Base-by-base conservation (phyloP, 2,329 filamentous ascomycete species). In the Graphium sp. region DNA sequence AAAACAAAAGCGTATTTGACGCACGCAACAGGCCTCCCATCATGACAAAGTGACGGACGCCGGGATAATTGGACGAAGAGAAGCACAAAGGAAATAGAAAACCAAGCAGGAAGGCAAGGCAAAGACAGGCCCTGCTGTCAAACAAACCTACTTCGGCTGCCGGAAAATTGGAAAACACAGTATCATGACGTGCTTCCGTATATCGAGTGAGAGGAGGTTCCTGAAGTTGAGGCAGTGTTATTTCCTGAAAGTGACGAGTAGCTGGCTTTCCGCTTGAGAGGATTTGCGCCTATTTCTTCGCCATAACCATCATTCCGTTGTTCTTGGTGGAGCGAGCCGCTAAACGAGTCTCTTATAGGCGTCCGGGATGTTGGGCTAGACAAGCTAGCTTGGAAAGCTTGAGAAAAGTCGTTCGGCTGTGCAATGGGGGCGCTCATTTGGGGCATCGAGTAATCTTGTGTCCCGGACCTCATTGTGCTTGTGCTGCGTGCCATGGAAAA, bases 361-460 rank as follows among this genome's bases (percentile, higher is more conserved):
- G 58, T 59, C 34, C 56, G 45, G 9, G 50, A 24, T 9, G 36
- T 46, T 12, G 51, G 47, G 30, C 39, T 46, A 4, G 44, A 38
- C 42, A 59, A 46, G 40, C 44, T 53, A 6, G 52, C 52, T 22
- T 61, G 55, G 33, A 63, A 53, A 5, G 58, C 55, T 32, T 60
- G 56, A 3, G 54, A 51, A 37, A 68, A 69, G 30, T 70, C 65
- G 29, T 56, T 56, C 1, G 64, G 49, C 4, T 62, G 56, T 4
- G 57, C 56, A 32, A 67, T 64, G 1, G 63, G 63, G 3, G 64
- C 61, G 39, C 58, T 65, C 49, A 69, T 52, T 39, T 68, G 64
- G 3, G 63, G 53, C 40, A 64, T 58, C 9, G 56, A 55, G 41
- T 66, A 67, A 30, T 67, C 61, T 13, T 46, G 47, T 18, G 50